Evolutionary conservation across 495 filamentous ascomycete genomes (phyloP).

Genomic region (Arthonia radiata): DNA sequence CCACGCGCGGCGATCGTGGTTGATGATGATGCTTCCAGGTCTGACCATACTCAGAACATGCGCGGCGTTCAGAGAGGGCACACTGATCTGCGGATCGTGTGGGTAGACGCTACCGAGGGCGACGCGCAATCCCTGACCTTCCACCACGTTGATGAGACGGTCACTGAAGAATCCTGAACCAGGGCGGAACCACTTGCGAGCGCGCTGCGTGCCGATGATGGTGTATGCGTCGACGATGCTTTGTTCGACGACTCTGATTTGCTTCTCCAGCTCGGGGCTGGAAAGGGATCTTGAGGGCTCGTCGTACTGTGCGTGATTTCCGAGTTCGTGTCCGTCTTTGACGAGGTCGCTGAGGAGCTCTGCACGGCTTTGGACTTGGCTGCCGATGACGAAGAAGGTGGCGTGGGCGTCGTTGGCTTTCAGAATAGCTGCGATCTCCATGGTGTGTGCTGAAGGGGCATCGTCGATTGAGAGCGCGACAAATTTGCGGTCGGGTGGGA

Average conservation of each 20-base stretch:
- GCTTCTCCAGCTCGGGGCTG: conserved; percentile 8
- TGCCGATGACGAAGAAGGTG: conserved; percentile 52
- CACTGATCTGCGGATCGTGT: conserved; percentile 57
- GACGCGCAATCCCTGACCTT: conserved; percentile 31
- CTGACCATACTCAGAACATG: conserved; percentile 57
- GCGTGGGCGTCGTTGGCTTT: conserved; percentile 30
- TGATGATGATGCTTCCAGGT: conserved; percentile 55
- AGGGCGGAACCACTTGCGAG: conserved; percentile 43
- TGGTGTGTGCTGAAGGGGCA: conserved; percentile 46
- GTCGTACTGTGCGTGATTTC: conserved; percentile 70
- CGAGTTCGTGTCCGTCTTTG: conserved; percentile 41
- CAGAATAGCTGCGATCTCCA: conserved; percentile 41
- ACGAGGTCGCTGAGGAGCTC: conserved; percentile 32
- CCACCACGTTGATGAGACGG: conserved; percentile 32
- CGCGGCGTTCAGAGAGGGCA: conserved; percentile 40
- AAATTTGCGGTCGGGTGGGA: conserved; percentile 19
- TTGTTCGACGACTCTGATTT: conserved; percentile 19
- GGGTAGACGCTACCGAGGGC: conserved; percentile 68
- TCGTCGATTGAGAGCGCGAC: conserved; percentile 73
- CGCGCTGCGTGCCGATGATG: conserved; percentile 9
- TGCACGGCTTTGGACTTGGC: conserved; percentile 39
- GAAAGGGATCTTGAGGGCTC: conserved; percentile 31
- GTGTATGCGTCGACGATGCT: conserved; percentile 31
- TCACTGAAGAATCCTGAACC: conserved; percentile 58
- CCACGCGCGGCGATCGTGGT: conserved; percentile 61